phyloP scores from a whole-genome alignment of 2,329 filamentous ascomycete genomes.

The Trichoderma koningiopsis region DNA sequence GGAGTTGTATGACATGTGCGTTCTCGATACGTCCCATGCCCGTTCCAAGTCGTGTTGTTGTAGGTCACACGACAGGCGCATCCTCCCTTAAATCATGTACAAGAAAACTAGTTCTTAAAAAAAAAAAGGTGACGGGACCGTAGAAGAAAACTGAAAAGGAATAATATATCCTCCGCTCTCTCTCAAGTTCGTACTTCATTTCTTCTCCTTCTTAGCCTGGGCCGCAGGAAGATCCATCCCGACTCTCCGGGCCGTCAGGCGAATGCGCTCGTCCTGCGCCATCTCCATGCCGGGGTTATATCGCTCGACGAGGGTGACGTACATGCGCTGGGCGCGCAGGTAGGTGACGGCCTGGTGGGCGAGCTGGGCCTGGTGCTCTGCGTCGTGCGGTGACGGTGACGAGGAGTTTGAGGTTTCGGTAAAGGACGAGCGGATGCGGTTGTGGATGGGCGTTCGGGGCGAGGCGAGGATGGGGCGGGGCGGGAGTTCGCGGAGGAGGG shows the following conservation, averaged over 20 bases:
- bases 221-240: slow-evolving; percentile 78
- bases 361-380: slow-evolving; percentile 35
- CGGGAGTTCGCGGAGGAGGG: slow-evolving; percentile 86
- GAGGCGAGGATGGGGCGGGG: slow-evolving; percentile 60
- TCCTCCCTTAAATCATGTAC: background rate
- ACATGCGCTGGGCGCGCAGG: slow-evolving; percentile 80
- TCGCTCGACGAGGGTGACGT: slow-evolving; percentile 78
- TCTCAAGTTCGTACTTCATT: background rate
- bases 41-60: background rate
- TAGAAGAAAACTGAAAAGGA: background rate
- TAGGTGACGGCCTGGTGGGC: slow-evolving; percentile 82
- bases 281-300: slow-evolving; percentile 94
- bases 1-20: background rate
- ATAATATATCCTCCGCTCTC: background rate
- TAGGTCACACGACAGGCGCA: background rate
- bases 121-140: background rate
- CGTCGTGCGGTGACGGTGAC: slow-evolving; percentile 46
- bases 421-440: slow-evolving; percentile 38
- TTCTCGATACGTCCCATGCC: background rate
- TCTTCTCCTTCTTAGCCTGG: background rate
- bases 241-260: slow-evolving; percentile 81
- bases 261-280: slow-evolving; percentile 80
- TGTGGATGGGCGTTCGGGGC: slow-evolving; percentile 57
- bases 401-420: slow-evolving; percentile 33
- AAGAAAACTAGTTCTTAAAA: background rate